phyloP scores from a whole-genome alignment of 1,284 basidiomycete species.

The Agaricales sp. region DNA sequence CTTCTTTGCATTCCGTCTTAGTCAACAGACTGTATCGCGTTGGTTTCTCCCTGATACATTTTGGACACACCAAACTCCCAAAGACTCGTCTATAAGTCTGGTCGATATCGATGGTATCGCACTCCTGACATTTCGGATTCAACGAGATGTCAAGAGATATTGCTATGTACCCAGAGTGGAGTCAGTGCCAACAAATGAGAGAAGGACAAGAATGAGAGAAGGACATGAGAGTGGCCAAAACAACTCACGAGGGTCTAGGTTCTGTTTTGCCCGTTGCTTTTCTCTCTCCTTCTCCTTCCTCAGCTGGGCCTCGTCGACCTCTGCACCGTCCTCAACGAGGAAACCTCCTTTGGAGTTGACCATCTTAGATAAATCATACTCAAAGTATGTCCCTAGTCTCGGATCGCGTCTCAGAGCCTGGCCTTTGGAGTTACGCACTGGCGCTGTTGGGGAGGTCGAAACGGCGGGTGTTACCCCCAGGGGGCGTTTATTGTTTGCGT shows the following conservation, averaged over 20 bases:
- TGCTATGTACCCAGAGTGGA: slow-evolving; percentile 26
- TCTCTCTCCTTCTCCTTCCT: slow-evolving; percentile 72
- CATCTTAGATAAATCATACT: slow-evolving; percentile 96
- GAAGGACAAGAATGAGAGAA: too few relatives aligned
- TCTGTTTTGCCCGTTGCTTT: slow-evolving; percentile 57
- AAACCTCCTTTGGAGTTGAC: slow-evolving; percentile 93
- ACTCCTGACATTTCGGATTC: slow-evolving; percentile 81
- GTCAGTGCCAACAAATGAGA: slow-evolving; percentile 3
- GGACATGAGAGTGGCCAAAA: slow-evolving; percentile 2
- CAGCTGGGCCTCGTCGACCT: slow-evolving; percentile 54
- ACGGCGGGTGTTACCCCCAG: slow-evolving; percentile 35
- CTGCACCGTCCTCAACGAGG: slow-evolving; percentile 74
- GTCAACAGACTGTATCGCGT: slow-evolving; percentile 94
- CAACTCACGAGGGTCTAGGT: slow-evolving; percentile 58
- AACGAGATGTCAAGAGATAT: slow-evolving; percentile 54
- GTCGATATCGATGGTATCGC: slow-evolving; percentile 79
- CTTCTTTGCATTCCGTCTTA: slow-evolving; percentile 98
- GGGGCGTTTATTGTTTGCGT: slow-evolving; percentile 49
- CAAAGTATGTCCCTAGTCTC: slow-evolving; percentile 79
- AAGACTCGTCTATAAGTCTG: slow-evolving; percentile 75
- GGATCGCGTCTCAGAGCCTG: slow-evolving; percentile 60
- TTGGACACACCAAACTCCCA: slow-evolving; percentile 77
- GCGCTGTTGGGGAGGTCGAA: slow-evolving; percentile 51
- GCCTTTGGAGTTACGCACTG: slow-evolving; percentile 23
- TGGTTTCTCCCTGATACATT: slow-evolving; percentile 81